phyloP scores from a whole-genome alignment of 2,329 filamentous ascomycete species.

The Tolypocladium endophyticum region DNA sequence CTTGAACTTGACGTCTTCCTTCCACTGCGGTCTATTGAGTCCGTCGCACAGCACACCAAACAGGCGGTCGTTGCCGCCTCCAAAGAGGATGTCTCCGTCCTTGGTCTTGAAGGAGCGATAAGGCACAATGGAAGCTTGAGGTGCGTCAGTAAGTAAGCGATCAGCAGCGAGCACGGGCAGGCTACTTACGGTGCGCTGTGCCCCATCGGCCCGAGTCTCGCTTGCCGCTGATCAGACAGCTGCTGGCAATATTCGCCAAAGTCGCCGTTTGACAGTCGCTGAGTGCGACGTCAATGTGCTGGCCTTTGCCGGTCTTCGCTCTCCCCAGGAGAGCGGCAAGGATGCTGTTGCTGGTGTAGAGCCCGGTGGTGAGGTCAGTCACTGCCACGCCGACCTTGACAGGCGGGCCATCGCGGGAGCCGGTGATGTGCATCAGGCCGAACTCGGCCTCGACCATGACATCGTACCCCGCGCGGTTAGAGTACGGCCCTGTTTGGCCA shows the following conservation, averaged over 20 bases:
- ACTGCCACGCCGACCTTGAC: constrained; percentile 97
- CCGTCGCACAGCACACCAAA: constrained; percentile 55
- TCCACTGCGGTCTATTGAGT: constrained; percentile 49
- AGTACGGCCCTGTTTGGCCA: constrained; percentile 88
- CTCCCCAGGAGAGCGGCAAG: constrained; percentile 84
- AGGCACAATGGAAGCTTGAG: constrained; percentile 82
- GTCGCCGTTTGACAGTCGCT: constrained; percentile 95
- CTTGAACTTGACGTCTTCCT: constrained; percentile 45
- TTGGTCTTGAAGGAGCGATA: constrained; percentile 76
- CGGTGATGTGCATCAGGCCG: constrained; percentile 97
- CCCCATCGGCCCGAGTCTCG: constrained; percentile 88
- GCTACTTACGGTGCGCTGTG: constrained; percentile 72
- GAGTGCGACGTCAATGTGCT: constrained; percentile 84
- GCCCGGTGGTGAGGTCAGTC: constrained; percentile 86
- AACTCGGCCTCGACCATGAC: constrained; percentile 99
- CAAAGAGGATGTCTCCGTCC: constrained; percentile 60
- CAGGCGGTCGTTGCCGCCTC: constrained; percentile 61
- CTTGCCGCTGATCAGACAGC: constrained; percentile 77
- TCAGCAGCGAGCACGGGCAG: neutral
- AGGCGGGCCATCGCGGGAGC: constrained; percentile 73
- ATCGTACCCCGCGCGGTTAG: constrained; percentile 83
- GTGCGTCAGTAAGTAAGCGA: neutral
- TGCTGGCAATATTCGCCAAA: constrained; percentile 89
- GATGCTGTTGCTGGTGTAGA: constrained; percentile 92
- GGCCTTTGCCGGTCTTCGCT: constrained; percentile 64